Percentiles rank a stretch among this genome's conserved stretches.
phyloP scores from a whole-genome alignment of 768 basidiomycete species.

The Suillus tomentosus region DNA sequence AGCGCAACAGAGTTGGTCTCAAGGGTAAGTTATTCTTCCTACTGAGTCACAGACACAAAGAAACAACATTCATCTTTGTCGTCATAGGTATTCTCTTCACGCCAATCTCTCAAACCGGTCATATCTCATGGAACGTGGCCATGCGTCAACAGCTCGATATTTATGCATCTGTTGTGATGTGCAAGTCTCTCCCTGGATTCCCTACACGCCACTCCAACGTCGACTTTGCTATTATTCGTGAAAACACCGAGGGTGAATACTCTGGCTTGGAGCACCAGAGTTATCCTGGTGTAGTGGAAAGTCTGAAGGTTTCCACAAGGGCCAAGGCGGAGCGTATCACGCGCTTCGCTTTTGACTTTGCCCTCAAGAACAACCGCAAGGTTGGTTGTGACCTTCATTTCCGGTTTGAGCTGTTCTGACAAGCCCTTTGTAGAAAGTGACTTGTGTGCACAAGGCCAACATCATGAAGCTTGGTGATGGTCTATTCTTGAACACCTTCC shows the following conservation, averaged over 20 bases:
- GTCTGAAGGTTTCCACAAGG: slow-evolving; percentile 93
- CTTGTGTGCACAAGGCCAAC: slow-evolving; percentile 99
- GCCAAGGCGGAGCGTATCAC: slow-evolving; percentile 95
- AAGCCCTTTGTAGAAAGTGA: slow-evolving; percentile 79
- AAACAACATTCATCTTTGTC: slow-evolving; percentile 10
- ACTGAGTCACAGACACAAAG: slow-evolving; percentile 7
- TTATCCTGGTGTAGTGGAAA: slow-evolving; percentile 98
- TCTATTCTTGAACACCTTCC: slow-evolving; percentile 98
- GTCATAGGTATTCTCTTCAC: slow-evolving; percentile 93
- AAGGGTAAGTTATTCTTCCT: slow-evolving; percentile 65
- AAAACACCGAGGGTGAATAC: slow-evolving; percentile 99
- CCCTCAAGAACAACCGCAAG: slow-evolving; percentile 97
- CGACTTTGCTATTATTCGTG: slow-evolving; percentile 98
- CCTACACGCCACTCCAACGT: slow-evolving; percentile 96
- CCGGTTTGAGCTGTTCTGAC: slow-evolving; percentile 9
- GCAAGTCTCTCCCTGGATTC: slow-evolving; percentile 96
- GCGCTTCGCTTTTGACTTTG: slow-evolving; percentile 98
- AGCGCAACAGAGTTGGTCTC: slow-evolving; percentile 95
- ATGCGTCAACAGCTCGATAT: slow-evolving; percentile 99
- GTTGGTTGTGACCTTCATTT: slow-evolving; percentile 38
- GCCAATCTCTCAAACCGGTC: slow-evolving; percentile 92
- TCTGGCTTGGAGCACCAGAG: slow-evolving; percentile 98
- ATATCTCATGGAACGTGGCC: slow-evolving; percentile 99
- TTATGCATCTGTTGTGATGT: slow-evolving; percentile 96
- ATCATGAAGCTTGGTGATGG: slow-evolving; percentile 99